These are phyloP conservation scores for Medicago lupulina DNA, from an alignment of 306 rosid genomes.

Conservation along the genomic window DNA sequence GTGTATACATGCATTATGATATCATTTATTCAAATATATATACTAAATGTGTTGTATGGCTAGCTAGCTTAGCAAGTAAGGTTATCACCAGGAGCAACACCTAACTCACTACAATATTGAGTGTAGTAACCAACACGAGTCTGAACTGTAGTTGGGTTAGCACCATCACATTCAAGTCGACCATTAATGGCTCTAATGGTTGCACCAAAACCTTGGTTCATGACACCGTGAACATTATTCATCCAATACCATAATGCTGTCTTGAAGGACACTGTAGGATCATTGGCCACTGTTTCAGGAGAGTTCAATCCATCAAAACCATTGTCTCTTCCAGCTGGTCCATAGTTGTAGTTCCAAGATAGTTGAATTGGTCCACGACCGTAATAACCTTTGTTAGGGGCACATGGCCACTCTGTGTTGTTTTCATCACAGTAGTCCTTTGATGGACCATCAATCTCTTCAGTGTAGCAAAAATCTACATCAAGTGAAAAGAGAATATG, in stretches of 20 bases:
- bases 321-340: constrained; percentile 66
- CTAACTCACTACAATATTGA: constrained; percentile 64
- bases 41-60: constrained; percentile 20
- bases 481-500: no score
- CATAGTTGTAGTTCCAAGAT: constrained; percentile 92
- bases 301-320: constrained; percentile 72
- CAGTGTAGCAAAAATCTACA: constrained; percentile 87
- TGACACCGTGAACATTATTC: constrained; percentile 62
- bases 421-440: constrained; percentile 77
- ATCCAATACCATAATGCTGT: constrained; percentile 93
- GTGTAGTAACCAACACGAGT: constrained; percentile 59
- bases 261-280: constrained; percentile 68
- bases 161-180: constrained; percentile 76
- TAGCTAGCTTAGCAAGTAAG: constrained; percentile 56
- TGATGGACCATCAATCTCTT: constrained; percentile 82
- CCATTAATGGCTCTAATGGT: constrained; percentile 93
- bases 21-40: background rate
- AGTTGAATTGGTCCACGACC: constrained; percentile 92
- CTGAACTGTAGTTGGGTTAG: constrained; percentile 54
- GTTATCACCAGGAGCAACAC: constrained; percentile 76
- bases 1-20: no score
- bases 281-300: constrained; percentile 75
- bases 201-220: constrained; percentile 74
- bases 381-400: constrained; percentile 66
- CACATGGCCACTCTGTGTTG: constrained; percentile 69